Base-by-base conservation (phyloP, 352 stramenopile species). In the Elongisporangium prolatum region DNA sequence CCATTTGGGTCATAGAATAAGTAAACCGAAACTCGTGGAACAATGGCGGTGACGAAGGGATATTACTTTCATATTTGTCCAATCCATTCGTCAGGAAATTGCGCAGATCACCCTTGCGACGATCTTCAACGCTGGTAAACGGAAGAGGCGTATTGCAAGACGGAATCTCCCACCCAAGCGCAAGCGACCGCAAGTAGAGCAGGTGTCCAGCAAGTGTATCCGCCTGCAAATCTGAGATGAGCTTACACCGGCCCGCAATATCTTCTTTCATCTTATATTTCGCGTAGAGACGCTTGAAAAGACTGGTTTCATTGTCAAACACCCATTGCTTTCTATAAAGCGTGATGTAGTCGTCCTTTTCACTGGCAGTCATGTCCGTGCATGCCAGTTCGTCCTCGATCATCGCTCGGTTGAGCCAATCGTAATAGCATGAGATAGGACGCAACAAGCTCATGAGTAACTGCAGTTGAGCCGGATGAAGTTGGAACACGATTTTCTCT, bases 141-240 rank as follows among this genome's bases (percentile, higher is more conserved):
- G 68, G 76, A 52, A 94, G 54, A 8, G 75, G 67, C 4, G 68
- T 71, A 2, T 84, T 85, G 37, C 57, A 76, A 52, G 72, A 72
- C 11, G 86, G 86, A 48, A 96, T 71, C 20, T 74, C 60, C 82
- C 82, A 95, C 22, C 63, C 72, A 8, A 95, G 64, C 20, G 82
- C 71, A 21, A 80, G 21, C 0, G 75, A 77, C 6, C 86, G 76
- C 57, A 94, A 60, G 24, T 84, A 78, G 1, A 96, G 61, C 17
- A 94, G 34, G 9, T 70, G 76, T 10, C 60, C 80, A 7, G 80
- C 78, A 0, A 93, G 69, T n/a, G 81, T 50, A 9, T 77, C 90
- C 0, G 53, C 9, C 64, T 94, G 80, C 17, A 94, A 56, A 9
- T 75, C 74, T 4, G 69, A 61, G n/a, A 95, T 57, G 0, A 75